These are phyloP conservation scores for Mycena galericulata DNA, from an alignment of 768 basidiomycete genomes.

Conservation along the genomic window DNA sequence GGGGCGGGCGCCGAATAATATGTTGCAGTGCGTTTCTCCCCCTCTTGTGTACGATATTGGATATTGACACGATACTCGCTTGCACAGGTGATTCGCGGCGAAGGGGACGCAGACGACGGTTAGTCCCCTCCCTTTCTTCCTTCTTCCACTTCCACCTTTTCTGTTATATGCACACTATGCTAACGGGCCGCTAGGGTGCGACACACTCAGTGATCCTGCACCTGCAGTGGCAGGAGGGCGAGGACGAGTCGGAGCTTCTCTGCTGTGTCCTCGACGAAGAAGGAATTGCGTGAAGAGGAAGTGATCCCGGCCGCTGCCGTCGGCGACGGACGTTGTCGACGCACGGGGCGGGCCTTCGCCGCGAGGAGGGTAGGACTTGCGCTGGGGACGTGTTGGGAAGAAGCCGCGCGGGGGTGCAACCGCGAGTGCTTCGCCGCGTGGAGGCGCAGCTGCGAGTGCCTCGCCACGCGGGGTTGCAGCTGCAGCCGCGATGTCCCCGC, in stretches of 20 bases:
- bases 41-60: too few relatives aligned
- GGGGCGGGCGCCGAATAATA: constrained; percentile 85
- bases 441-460: too few relatives aligned
- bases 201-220: constrained; percentile 90
- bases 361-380: constrained; percentile 16
- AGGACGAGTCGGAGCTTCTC: constrained; percentile 37
- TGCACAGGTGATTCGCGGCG: constrained; percentile 89
- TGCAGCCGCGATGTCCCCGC: constrained; percentile 5
- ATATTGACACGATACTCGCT: too few relatives aligned
- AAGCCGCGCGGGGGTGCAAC: not conserved
- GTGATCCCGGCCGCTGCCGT: constrained; percentile 38
- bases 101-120: constrained; percentile 93
- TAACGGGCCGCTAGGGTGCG: too few relatives aligned
- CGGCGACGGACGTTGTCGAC: constrained; percentile 22
- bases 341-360: constrained; percentile 15
- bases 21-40: constrained; percentile 73
- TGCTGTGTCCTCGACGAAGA: too few relatives aligned
- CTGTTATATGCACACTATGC: too few relatives aligned
- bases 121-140: constrained; percentile 38
- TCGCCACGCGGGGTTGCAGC: too few relatives aligned
- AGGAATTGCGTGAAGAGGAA: too few relatives aligned
- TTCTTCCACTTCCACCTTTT: too few relatives aligned
- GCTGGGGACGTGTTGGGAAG: not conserved
- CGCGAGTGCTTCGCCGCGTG: too few relatives aligned
- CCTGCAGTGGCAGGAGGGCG: constrained; percentile 86